Percentiles rank a stretch among this genome's conserved stretches.
Evolutionary conservation across 192 early-diverging fungal genomes (phyloP).

Genomic region (Rhizophagus prolifer): DNA sequence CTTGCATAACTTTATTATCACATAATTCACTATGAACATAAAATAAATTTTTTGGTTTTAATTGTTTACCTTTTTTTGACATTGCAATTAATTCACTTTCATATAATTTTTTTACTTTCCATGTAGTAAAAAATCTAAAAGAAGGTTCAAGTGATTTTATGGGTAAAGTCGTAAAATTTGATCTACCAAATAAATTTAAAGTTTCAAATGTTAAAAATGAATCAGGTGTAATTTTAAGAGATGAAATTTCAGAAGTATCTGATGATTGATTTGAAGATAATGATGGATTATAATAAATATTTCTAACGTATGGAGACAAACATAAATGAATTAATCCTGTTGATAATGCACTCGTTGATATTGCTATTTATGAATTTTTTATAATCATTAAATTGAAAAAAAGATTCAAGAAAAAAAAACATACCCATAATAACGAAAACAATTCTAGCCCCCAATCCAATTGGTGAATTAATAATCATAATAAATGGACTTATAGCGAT

Average conservation of each 20-base stretch:
- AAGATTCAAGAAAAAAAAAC: not conserved
- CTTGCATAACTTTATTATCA: slow-evolving; percentile 3
- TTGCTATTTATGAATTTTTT: slow-evolving; percentile 31
- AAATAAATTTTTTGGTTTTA: not conserved
- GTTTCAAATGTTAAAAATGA: slow-evolving; percentile 49
- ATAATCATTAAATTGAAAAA: not conserved
- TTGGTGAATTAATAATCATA: slow-evolving; percentile 51
- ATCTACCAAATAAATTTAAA: slow-evolving; percentile 36
- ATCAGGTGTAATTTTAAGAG: slow-evolving; percentile 39
- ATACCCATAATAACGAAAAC: slow-evolving; percentile 51
- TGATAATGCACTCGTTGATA: slow-evolving; percentile 55
- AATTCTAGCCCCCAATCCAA: slow-evolving; percentile 45
- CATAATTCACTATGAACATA: slow-evolving; percentile 10
- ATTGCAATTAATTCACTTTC: not conserved
- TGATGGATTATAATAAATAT: slow-evolving; percentile 31
- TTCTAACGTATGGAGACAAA: slow-evolving; percentile 57
- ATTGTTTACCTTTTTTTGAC: not conserved
- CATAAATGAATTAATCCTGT: slow-evolving; percentile 60
- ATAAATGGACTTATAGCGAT: slow-evolving; percentile 53
- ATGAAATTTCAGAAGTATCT: not conserved
- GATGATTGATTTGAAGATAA: slow-evolving; percentile 24
- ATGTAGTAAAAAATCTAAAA: slow-evolving; percentile 54
- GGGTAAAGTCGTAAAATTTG: slow-evolving; percentile 44
- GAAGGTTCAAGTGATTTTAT: slow-evolving; percentile 48
- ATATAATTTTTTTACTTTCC: slow-evolving; percentile 17